These are phyloP conservation scores for Asterophora lycoperdoides DNA, from an alignment of 768 basidiomycete genomes.

Conservation along the genomic window DNA sequence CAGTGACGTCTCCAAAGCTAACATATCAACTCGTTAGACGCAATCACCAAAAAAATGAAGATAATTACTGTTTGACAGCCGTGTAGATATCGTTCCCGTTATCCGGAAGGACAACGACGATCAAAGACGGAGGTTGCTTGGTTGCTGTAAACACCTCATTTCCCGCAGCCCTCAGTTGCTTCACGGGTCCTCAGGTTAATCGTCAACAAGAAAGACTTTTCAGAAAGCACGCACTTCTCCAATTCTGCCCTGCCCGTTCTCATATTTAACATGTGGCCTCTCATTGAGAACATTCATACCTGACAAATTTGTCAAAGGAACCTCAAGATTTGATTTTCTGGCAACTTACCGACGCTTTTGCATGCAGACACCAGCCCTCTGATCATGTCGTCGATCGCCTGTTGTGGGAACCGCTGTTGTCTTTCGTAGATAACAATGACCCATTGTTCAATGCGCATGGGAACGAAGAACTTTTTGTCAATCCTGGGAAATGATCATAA, in stretches of 20 bases:
- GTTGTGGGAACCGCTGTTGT: conserved; percentile 43
- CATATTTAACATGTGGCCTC: conserved; percentile 44
- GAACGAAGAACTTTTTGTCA: conserved; percentile 60
- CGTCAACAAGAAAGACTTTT: not conserved
- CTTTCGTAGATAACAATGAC: conserved; percentile 61
- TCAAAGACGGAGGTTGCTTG: conserved; percentile 43
- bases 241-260: conserved; percentile 57
- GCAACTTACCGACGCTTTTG: conserved; percentile 54
- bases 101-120: conserved; percentile 72
- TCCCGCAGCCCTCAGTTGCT: conserved; percentile 52
- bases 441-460: conserved; percentile 54
- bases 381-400: conserved; percentile 46
- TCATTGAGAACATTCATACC: conserved; percentile 54
- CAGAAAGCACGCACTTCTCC: conserved; percentile 24
- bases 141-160: conserved; percentile 35
- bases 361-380: conserved; percentile 45
- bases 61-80: conserved; percentile 69
- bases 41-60: not conserved
- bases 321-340: not conserved
- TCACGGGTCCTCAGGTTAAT: not conserved
- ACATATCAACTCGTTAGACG: conserved; percentile 1
- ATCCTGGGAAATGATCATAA: conserved; percentile 44
- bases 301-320: conserved; percentile 23
- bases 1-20: not conserved
- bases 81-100: conserved; percentile 67